Percentiles rank a stretch among this genome's conserved stretches.
Evolutionary conservation across 2,329 filamentous ascomycete species (phyloP).

Genomic region (Dryadomyces sulphureus): DNA sequence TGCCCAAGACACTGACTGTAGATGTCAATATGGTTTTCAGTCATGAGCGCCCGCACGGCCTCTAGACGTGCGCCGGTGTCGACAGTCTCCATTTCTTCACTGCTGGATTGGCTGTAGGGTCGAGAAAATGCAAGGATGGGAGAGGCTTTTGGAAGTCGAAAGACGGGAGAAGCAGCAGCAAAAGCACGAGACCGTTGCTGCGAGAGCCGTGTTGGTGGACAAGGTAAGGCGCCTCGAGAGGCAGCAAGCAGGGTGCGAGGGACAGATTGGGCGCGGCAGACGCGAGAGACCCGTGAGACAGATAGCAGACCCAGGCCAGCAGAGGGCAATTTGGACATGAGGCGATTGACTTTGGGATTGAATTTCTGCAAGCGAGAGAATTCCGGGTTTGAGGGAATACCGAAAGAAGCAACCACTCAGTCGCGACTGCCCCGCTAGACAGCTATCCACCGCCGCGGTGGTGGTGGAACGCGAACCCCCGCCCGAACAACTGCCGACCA

Average conservation of each 20-base stretch:
- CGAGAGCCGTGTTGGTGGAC: not conserved
- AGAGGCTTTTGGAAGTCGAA: slow-evolving; percentile 1
- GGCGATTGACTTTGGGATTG: not conserved
- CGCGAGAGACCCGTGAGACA: not conserved
- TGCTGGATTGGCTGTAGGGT: slow-evolving; percentile 3
- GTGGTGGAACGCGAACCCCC: too few relatives aligned
- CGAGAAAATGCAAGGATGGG: not conserved
- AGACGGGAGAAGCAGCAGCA: not conserved
- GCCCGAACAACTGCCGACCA: too few relatives aligned
- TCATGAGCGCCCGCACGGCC: slow-evolving; percentile 74
- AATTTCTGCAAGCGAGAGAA: not conserved
- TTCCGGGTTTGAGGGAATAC: not conserved
- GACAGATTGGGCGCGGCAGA: not conserved
- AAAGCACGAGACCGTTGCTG: not conserved
- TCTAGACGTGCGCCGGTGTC: slow-evolving; percentile 64
- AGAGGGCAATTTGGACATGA: not conserved
- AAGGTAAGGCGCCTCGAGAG: not conserved
- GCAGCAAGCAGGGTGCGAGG: not conserved
- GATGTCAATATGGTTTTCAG: slow-evolving; percentile 70
- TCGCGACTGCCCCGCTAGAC: not conserved
- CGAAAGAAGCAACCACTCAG: not conserved
- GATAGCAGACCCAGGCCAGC: not conserved
- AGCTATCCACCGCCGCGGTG: too few relatives aligned
- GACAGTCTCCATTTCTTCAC: slow-evolving; percentile 41
- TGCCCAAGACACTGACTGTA: slow-evolving; percentile 49